Percentiles rank a stretch among this genome's conserved stretches.
phyloP scores from a whole-genome alignment of 176 grass and related monocot species.

The Oryza coarctata region DNA sequence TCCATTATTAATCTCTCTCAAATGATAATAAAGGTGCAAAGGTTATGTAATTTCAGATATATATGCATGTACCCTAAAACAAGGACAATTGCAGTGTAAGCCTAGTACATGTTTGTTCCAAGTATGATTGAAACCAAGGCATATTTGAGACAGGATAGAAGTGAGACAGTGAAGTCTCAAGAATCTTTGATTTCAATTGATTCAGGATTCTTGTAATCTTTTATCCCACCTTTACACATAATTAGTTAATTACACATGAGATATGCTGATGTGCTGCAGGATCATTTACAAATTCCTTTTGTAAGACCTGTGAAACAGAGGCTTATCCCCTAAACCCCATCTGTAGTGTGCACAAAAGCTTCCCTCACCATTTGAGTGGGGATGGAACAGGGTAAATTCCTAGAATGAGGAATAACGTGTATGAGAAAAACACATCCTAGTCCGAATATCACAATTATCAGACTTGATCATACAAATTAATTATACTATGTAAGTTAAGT shows the following conservation, averaged over 20 bases:
- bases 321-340: background rate
- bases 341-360: background rate
- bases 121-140: background rate
- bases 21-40: background rate
- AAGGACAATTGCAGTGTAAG: background rate
- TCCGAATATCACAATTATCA: background rate
- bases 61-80: background rate
- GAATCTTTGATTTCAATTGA: background rate
- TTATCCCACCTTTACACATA: background rate
- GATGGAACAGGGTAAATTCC: background rate
- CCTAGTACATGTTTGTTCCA: background rate
- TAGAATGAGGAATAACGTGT: background rate
- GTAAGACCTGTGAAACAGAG: background rate
- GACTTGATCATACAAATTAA: background rate
- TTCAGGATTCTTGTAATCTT: background rate
- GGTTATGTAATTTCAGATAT: background rate
- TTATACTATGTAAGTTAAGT: background rate
- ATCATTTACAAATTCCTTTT: background rate
- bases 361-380: background rate
- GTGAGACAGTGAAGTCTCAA: background rate
- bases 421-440: background rate
- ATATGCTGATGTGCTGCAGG: background rate
- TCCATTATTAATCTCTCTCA: background rate
- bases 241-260: background rate
- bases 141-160: background rate